Percentiles rank a stretch among this genome's conserved stretches.
These are phyloP conservation scores for Firmiana major DNA, from an alignment of 345 rosid species.

Conservation along the genomic window DNA sequence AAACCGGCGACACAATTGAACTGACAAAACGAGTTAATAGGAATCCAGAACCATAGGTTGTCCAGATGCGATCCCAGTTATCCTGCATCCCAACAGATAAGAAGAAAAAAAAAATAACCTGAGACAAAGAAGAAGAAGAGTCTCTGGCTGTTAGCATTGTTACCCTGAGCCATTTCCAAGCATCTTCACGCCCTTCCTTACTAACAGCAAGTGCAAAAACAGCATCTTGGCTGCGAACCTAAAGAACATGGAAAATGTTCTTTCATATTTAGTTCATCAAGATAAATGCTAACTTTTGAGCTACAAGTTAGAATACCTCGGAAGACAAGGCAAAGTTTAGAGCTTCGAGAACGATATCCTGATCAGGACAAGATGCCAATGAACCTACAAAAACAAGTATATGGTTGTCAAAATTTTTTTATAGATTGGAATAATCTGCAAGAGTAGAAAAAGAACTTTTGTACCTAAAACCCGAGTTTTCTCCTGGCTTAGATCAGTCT, in stretches of 20 bases:
- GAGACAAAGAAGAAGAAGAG: not conserved
- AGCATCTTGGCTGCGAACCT: constrained; percentile 95
- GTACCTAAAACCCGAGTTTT: constrained; percentile 81
- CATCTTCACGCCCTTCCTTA: constrained; percentile 85
- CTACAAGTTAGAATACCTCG: constrained; percentile 47
- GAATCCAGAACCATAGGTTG: constrained; percentile 71
- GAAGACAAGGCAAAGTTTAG: constrained; percentile 67
- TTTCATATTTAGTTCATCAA: not conserved
- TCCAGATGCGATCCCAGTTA: constrained; percentile 64
- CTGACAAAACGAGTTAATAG: constrained; percentile 68
- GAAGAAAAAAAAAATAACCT: not conserved
- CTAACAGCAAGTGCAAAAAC: constrained; percentile 63
- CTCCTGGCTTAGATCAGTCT: constrained; percentile 89
- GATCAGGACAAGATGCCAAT: constrained; percentile 65
- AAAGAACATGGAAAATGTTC: not conserved
- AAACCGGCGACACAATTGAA: constrained; percentile 73
- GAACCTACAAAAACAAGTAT: constrained; percentile 41
- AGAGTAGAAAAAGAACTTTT: not conserved
- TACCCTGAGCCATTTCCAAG: constrained; percentile 93
- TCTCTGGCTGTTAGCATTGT: not conserved
- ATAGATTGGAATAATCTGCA: not conserved
- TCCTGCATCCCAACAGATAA: constrained; percentile 31
- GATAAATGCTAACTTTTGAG: not conserved
- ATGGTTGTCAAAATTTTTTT: not conserved
- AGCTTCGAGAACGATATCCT: constrained; percentile 50